Conservation (phyloP, 2,329 filamentous ascomycete genomes). For the Pseudopithomyces chartarum region DNA sequence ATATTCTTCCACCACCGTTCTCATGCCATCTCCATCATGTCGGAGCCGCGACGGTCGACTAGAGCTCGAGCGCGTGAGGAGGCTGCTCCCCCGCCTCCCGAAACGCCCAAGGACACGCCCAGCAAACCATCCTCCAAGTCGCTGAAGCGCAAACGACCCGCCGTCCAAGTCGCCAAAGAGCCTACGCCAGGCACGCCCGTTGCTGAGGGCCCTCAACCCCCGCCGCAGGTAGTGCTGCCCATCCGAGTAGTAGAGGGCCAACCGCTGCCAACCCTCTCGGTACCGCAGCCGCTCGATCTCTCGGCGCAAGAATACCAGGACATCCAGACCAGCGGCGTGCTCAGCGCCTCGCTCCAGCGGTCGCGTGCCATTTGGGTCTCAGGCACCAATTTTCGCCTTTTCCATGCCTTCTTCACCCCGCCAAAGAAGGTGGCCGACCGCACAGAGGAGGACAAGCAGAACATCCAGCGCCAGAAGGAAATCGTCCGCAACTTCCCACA, state of each 20-base stretch:
- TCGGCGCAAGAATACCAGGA: conserved; percentile 71
- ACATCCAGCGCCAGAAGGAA: conserved; percentile 66
- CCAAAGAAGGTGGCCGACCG: conserved; percentile 57
- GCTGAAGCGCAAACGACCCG: conserved; percentile 41
- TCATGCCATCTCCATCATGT: conserved; percentile 24
- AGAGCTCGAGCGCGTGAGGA: conserved; percentile 43
- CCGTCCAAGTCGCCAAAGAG: conserved; percentile 25
- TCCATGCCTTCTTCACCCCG: conserved; percentile 41
- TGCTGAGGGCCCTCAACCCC: conserved; percentile 17
- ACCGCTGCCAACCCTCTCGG: conserved; percentile 72
- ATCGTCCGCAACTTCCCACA: conserved; percentile 44
- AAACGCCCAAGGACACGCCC: conserved; percentile 32
- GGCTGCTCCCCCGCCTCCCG: conserved; percentile 27
- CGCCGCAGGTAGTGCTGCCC: conserved; percentile 54
- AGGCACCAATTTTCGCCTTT: conserved; percentile 44
- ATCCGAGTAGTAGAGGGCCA: conserved; percentile 67
- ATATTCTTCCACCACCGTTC: background rate
- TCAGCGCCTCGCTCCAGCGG: conserved; percentile 72
- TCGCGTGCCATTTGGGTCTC: conserved; percentile 63
- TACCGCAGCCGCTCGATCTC: conserved; percentile 68
- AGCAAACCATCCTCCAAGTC: conserved; percentile 30
- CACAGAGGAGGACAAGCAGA: conserved; percentile 64
- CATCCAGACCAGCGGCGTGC: conserved; percentile 75
- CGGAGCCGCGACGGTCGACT: conserved; percentile 44
- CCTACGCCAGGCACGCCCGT: conserved; percentile 30